Conservation (phyloP, 2,329 filamentous ascomycete genomes). For the Dendrostoma leiphaemia region DNA sequence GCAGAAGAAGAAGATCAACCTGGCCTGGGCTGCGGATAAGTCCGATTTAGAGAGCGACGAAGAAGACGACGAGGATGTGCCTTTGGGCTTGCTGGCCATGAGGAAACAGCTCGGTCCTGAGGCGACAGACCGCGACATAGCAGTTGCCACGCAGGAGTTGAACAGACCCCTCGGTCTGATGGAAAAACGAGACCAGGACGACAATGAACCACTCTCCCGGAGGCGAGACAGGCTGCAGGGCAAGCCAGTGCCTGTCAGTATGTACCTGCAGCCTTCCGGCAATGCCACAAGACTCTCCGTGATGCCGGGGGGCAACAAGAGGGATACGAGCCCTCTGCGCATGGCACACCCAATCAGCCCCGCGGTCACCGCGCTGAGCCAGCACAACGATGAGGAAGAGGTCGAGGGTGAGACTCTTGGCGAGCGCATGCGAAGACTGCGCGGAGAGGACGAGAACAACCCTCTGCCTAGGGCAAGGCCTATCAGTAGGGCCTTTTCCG, state of each 20-base stretch:
- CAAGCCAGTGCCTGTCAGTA: conserved; percentile 37
- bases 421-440: conserved; percentile 63
- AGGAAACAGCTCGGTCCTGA: conserved; percentile 50
- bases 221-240: conserved; percentile 75
- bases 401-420: conserved; percentile 65
- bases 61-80: conserved; percentile 80
- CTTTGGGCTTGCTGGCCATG: conserved; percentile 77
- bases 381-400: conserved; percentile 42
- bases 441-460: conserved; percentile 48
- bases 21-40: conserved; percentile 70
- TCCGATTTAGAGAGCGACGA: conserved; percentile 44
- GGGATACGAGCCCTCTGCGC: conserved; percentile 21
- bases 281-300: conserved; percentile 15
- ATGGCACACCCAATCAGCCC: conserved; percentile 11
- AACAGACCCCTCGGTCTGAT: conserved; percentile 71
- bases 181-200: conserved; percentile 81
- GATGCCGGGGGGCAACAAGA: conserved; percentile 8
- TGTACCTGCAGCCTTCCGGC: conserved; percentile 24
- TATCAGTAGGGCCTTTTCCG: conserved; percentile 64
- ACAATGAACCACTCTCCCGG: conserved; percentile 83
- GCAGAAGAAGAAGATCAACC: conserved; percentile 71
- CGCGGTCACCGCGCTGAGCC: conserved; percentile 24
- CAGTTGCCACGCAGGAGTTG: conserved; percentile 50
- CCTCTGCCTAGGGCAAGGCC: conserved; percentile 53
- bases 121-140: conserved; percentile 34